Conservation (phyloP, 1,284 basidiomycete genomes). For the Moesziomyces sp. region DNA sequence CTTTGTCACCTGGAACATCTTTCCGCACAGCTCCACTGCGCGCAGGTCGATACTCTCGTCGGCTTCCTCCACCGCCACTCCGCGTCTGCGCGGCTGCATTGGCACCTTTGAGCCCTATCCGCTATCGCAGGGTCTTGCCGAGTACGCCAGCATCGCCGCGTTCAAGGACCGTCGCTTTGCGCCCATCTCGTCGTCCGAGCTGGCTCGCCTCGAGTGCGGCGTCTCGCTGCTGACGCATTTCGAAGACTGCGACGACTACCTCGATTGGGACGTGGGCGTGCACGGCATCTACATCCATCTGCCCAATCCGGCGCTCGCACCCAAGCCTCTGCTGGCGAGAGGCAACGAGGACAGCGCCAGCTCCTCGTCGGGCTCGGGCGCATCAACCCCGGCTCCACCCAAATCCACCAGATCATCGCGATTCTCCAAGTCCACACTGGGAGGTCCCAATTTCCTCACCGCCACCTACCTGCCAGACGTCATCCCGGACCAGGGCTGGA, state of each 20-base stretch:
- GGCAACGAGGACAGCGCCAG: conserved; percentile 71
- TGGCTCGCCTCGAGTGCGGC: conserved; percentile 84
- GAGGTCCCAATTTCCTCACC: conserved; percentile 72
- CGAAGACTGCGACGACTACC: conserved; percentile 82
- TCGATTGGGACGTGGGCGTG: conserved; percentile 89
- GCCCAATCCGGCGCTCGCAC: conserved; percentile 76
- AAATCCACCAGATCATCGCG: conserved; percentile 9
- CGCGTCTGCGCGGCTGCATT: conserved; percentile 88
- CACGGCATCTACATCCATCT: conserved; percentile 94
- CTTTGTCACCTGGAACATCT: conserved; percentile 94
- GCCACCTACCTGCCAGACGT: conserved; percentile 97
- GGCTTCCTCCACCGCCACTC: conserved; percentile 72
- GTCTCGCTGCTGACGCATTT: conserved; percentile 93
- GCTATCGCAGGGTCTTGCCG: conserved; percentile 80
- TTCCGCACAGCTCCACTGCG: conserved; percentile 62
- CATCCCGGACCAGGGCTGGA: conserved; percentile 91
- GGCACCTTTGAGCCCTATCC: conserved; percentile 87
- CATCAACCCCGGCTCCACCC: conserved; percentile 30
- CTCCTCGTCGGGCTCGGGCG: conserved; percentile 73
- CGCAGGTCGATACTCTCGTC: conserved; percentile 17
- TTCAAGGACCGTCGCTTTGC: conserved; percentile 71
- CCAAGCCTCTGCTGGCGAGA: conserved; percentile 70
- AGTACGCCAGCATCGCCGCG: conserved; percentile 81
- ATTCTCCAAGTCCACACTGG: background rate
- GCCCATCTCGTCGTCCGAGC: conserved; percentile 80